Evolutionary conservation across 495 filamentous ascomycete species (phyloP), one percentile per base, ranked within the genome.

Genomic region (Penicillium salamii): DNA sequence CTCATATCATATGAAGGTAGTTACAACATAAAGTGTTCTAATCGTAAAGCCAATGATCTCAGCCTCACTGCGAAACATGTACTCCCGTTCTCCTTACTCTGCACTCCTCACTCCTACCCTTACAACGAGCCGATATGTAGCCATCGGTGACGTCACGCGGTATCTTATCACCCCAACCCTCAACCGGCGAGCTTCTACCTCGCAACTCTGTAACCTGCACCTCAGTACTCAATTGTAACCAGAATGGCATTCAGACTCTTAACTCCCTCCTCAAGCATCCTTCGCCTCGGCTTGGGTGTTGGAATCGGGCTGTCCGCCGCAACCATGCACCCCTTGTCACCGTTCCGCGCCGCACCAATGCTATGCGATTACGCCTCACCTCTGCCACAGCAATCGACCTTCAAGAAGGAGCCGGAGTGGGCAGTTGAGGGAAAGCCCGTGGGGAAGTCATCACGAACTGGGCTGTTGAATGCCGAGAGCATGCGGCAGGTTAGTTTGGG

Each of bases 401-500:
- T 48, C n/a, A 58, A 55, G 24, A 36, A 58, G 1, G 64, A 69
- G 2, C 42, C 66, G 1, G 47, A 44, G 42, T 72, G 68, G 67
- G 43, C 65, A 13, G 49, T 69, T 6, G 42, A 58, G 20, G 53
- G 62, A 9, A 54, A 65, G 35, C 41, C 59, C 9, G 4, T 55
- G 9, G 53, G 54, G 47, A 66, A 75, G 5, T 39, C 51, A 0
- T 39, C 51, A 0, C 42, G 43, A 15, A 53, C 41, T 35, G 57
- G 66, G 2, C 52, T 73, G 19, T 37, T 77, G 32, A 73, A 61
- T 17, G 57, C 80, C 0, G 68, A 74, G 21, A 75, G 77, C 11
- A 70, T 89, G 61, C 80, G 76, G 50, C 84, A 91, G 72, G 69
- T 90, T 44, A 87, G 83, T 47, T 58, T 81, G 48, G 88, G 88